Evolutionary conservation across 176 grass and related monocot genomes (phyloP).

Genomic region (Carex cristatella): DNA sequence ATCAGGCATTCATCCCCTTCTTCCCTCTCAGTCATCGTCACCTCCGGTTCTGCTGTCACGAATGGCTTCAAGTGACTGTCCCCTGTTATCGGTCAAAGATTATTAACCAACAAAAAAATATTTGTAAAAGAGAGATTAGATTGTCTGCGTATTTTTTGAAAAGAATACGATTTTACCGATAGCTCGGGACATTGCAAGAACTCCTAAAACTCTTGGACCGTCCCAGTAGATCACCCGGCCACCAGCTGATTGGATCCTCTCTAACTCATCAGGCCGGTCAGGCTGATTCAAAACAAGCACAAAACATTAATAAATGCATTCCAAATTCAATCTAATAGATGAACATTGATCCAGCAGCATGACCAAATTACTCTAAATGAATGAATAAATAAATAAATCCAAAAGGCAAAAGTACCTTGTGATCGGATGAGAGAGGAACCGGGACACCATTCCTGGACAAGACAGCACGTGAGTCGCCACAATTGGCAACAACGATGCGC

Average conservation of each 20-base stretch:
- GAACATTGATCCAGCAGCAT: not conserved
- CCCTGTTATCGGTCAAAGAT: conserved; percentile 27
- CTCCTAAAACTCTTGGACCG: conserved; percentile 68
- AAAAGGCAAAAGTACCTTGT: conserved; percentile 44
- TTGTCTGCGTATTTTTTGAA: not conserved
- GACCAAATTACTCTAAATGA: not conserved
- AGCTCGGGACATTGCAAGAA: conserved; percentile 91
- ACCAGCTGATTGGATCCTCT: conserved; percentile 71
- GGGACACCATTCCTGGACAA: conserved; percentile 57
- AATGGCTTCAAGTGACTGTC: conserved; percentile 75
- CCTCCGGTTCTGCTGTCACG: conserved; percentile 84
- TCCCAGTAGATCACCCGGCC: conserved; percentile 97
- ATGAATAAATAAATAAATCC: not conserved
- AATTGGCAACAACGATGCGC: conserved; percentile 61
- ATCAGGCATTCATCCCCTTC: conserved; percentile 85
- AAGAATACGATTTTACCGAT: conserved; percentile 52
- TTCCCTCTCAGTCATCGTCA: conserved; percentile 65
- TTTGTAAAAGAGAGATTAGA: not conserved
- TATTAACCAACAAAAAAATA: not conserved
- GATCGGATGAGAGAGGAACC: conserved; percentile 65
- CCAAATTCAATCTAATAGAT: not conserved
- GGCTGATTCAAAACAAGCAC: conserved; percentile 44
- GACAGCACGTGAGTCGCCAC: conserved; percentile 86
- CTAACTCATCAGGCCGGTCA: conserved; percentile 81
- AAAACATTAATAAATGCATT: not conserved